phyloP scores from a whole-genome alignment of 2,329 filamentous ascomycete species.

The Cordyceps cateniannulata region DNA sequence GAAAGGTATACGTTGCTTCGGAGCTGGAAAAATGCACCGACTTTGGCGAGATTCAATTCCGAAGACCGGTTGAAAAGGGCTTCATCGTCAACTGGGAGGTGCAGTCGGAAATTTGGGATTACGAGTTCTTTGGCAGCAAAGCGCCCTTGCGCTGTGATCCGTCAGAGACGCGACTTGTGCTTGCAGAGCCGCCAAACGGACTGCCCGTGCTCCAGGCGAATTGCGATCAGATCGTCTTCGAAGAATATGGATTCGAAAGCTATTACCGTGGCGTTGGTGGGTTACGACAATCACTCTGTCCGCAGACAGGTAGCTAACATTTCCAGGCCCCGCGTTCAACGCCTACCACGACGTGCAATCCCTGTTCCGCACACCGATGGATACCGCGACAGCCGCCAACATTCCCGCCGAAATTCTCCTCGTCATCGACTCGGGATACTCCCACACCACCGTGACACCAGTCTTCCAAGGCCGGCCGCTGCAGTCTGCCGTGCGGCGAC shows the following conservation, averaged over 20 bases:
- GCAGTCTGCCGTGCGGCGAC: constrained; percentile 72
- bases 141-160: constrained; percentile 67
- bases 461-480: constrained; percentile 74
- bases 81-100: constrained; percentile 96
- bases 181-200: constrained; percentile 81
- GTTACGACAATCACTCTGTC: not conserved
- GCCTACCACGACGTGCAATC: constrained; percentile 73
- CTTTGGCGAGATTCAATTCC: constrained; percentile 81
- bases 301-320: constrained; percentile 7
- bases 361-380: constrained; percentile 56
- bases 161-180: constrained; percentile 71
- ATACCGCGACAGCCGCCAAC: constrained; percentile 32
- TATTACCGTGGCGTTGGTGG: constrained; percentile 71
- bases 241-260: constrained; percentile 88
- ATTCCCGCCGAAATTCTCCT: constrained; percentile 74
- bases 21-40: constrained; percentile 76
- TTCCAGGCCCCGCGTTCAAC: constrained; percentile 63
- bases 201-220: constrained; percentile 77
- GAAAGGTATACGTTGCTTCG: constrained; percentile 70
- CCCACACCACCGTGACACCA: constrained; percentile 85
- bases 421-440: constrained; percentile 86
- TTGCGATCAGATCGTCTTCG: constrained; percentile 94
- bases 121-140: constrained; percentile 69
- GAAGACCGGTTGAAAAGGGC: constrained; percentile 87
- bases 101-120: constrained; percentile 92